Evolutionary conservation across 2,329 filamentous ascomycete genomes (phyloP).

Genomic region (Neurospora sp.): DNA sequence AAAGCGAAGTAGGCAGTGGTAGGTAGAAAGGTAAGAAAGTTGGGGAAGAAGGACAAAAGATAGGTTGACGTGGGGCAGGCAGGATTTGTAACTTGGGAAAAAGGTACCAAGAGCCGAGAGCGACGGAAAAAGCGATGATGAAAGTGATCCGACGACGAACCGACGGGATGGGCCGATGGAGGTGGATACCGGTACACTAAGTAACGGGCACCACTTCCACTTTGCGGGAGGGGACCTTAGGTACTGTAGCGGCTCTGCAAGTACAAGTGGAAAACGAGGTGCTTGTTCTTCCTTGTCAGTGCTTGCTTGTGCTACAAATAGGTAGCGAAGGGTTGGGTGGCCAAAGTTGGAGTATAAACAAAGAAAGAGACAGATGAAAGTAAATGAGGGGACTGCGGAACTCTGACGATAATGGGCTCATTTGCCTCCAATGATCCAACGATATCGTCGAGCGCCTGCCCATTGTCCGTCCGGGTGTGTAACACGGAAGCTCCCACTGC

Average conservation of each 20-base stretch:
- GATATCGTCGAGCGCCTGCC: background rate
- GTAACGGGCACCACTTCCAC: background rate
- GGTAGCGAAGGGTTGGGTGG: conserved; percentile 5
- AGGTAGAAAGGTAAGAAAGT: background rate
- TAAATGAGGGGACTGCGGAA: conserved; percentile 10
- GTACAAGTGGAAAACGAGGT: background rate
- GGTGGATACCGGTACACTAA: background rate
- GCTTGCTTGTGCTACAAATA: background rate
- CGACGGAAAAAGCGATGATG: background rate
- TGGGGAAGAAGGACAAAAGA: background rate
- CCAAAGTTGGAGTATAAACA: conserved; percentile 3
- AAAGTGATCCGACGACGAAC: background rate
- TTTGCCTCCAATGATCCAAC: background rate
- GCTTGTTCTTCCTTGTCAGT: background rate
- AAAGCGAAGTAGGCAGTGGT: background rate
- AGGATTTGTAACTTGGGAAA: conserved; percentile 1
- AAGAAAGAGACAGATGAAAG: background rate
- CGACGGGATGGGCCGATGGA: background rate
- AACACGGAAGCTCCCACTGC: background rate
- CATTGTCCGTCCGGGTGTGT: background rate
- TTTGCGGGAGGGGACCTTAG: background rate
- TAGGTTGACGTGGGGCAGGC: background rate
- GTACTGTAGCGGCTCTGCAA: background rate
- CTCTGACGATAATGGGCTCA: conserved; percentile 19
- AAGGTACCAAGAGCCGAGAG: background rate